Conservation (phyloP, 2,329 filamentous ascomycete genomes). For the Kalmusia sp. region DNA sequence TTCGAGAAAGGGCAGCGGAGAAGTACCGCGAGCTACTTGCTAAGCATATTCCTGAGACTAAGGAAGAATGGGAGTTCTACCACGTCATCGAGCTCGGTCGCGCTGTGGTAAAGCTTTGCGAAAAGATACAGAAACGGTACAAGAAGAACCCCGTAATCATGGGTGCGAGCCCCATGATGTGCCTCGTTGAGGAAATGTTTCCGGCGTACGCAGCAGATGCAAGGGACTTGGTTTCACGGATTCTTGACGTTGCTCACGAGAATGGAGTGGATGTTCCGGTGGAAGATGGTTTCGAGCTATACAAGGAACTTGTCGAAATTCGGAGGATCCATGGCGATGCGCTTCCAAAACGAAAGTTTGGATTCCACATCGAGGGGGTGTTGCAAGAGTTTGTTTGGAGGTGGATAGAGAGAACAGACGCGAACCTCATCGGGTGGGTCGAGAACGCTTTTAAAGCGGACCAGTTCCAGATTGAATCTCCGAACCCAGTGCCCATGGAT, state of each 20-base stretch:
- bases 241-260: conserved; percentile 75
- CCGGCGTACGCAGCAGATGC: conserved; percentile 92
- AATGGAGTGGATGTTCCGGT: conserved; percentile 79
- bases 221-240: conserved; percentile 80
- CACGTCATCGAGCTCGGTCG: conserved; percentile 91
- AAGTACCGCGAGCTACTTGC: conserved; percentile 82
- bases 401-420: conserved; percentile 85
- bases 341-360: conserved; percentile 75
- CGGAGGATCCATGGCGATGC: conserved; percentile 79
- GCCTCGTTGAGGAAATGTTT: conserved; percentile 82
- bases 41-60: conserved; percentile 78
- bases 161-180: conserved; percentile 72
- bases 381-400: conserved; percentile 94
- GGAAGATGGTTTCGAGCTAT: conserved; percentile 92
- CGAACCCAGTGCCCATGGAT: conserved; percentile 71
- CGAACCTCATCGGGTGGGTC: conserved; percentile 81
- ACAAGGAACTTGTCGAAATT: conserved; percentile 85
- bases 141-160: conserved; percentile 86
- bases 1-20: conserved; percentile 76
- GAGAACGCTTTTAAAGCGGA: conserved; percentile 92
- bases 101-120: conserved; percentile 81
- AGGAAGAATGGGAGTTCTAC: conserved; percentile 86
- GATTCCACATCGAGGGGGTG: conserved; percentile 85
- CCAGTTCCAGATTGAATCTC: conserved; percentile 76
- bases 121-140: conserved; percentile 92